Conservation (phyloP, 176 grass and related monocot species). For the Ensete glaucum region DNA sequence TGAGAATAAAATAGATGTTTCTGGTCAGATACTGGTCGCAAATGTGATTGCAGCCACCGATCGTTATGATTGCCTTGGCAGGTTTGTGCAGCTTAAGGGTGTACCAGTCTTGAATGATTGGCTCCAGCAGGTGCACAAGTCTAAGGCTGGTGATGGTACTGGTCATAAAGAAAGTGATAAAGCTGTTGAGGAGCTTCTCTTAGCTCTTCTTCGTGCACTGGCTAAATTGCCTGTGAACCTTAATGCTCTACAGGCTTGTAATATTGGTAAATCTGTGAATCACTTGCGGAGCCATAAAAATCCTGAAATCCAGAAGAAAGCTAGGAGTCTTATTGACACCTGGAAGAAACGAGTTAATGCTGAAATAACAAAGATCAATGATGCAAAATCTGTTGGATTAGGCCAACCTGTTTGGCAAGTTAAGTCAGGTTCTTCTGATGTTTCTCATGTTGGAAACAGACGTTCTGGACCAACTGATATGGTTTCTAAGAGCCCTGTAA, state of each 20-base stretch:
- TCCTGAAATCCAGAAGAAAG: constrained; percentile 80
- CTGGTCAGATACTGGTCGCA: constrained; percentile 48
- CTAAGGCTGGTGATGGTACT: constrained; percentile 47
- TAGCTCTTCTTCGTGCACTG: constrained; percentile 69
- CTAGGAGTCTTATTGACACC: constrained; percentile 75
- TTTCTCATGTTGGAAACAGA: constrained; percentile 58
- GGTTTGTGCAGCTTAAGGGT: constrained; percentile 72
- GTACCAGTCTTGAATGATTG: constrained; percentile 75
- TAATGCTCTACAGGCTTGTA: constrained; percentile 72
- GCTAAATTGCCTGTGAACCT: constrained; percentile 86
- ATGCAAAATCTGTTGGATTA: constrained; percentile 45
- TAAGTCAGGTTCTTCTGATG: constrained; percentile 52
- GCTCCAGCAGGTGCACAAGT: constrained; percentile 84
- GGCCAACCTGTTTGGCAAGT: constrained; percentile 58
- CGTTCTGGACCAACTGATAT: constrained; percentile 49
- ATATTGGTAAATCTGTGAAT: constrained; percentile 93
- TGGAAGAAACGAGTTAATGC: constrained; percentile 97
- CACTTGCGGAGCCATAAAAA: constrained; percentile 80
- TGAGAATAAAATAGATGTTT: constrained; percentile 58
- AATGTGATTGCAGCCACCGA: constrained; percentile 76
- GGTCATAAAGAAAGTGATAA: constrained; percentile 66
- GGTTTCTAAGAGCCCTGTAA: constrained; percentile 30
- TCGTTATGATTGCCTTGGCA: constrained; percentile 49
- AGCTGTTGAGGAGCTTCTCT: constrained; percentile 52
- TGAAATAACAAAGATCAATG: constrained; percentile 80